phyloP scores from a whole-genome alignment of 2,329 filamentous ascomycete species.

The Dactylellina leptospora region DNA sequence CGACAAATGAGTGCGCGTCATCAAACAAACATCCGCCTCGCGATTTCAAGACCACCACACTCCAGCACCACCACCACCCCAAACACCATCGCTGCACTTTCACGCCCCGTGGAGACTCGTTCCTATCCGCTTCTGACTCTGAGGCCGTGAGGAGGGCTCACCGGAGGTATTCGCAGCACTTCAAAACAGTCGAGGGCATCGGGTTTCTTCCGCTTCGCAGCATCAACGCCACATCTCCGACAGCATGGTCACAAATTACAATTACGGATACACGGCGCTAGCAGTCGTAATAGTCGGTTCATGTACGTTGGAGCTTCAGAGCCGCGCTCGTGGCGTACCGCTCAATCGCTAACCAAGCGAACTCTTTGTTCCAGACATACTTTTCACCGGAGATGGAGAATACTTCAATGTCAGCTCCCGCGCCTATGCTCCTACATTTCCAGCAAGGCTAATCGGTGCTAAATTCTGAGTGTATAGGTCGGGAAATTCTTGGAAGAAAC shows the following conservation, averaged over 20 bases:
- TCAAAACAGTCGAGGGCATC: background rate
- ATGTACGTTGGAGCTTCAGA: conserved; percentile 74
- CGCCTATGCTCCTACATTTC: conserved; percentile 6
- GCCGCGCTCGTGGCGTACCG: no score
- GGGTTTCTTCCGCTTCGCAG: no score
- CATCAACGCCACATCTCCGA: background rate
- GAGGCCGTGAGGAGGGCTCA: background rate
- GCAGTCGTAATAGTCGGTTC: conserved; percentile 77
- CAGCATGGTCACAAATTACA: conserved; percentile 77
- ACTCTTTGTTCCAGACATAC: conserved; percentile 81
- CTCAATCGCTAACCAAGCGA: conserved; percentile 57
- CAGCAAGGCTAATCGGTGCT: conserved; percentile 7
- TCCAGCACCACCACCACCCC: background rate
- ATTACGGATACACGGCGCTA: conserved; percentile 69
- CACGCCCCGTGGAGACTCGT: no score
- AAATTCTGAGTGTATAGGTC: conserved; percentile 68
- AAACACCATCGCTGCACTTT: background rate
- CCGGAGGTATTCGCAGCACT: background rate
- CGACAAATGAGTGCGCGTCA: no score
- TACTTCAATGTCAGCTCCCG: conserved; percentile 79
- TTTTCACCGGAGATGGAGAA: conserved; percentile 96
- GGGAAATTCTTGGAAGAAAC: conserved; percentile 93
- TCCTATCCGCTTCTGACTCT: no score
- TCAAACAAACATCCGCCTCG: conserved; percentile 19
- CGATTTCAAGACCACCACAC: conserved; percentile 8